Base-by-base conservation (phyloP, 176 grass and related monocot species). In the Elaeis guineensis region DNA sequence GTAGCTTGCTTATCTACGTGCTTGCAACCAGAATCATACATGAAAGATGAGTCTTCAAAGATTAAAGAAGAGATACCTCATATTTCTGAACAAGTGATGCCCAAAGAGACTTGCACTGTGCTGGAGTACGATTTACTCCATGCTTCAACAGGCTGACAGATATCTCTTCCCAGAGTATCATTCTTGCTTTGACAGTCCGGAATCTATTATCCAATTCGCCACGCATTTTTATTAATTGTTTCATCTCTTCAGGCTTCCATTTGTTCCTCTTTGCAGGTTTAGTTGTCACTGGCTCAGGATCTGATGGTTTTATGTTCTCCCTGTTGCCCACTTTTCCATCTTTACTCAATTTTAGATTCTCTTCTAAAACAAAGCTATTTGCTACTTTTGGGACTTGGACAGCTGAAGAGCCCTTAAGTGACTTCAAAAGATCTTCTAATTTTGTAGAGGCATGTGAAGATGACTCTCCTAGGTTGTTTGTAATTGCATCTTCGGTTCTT, bases 21-120 rank as follows among this genome's bases (percentile, higher is more conserved):
- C 50, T 72, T 21, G 35, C 15, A 67, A 19, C 17, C 29, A 39
- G 28, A 16, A 25, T 29, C 21, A 25, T 6, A 22, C 68, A 61
- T 54, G 8, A 51, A 28, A 17, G 1, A 55, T 19, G 4, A 49
- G 16, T 7, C 12, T 20, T 71, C 4, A 0, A 23, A 59, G 16
- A 57, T 57, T 64, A 35, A 64, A 69, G 26, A 53, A 59, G 35
- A 21, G 51, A 19, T 71, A 98, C 93, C 93, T 89, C 87, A 52
- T 98, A 98, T 86, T 89, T 98, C 70, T 92, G 93, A 81, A 92
- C 76, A 53, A 98, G 79, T 16, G 87, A 89, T 75, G 93, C 72
- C 93, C 93, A 98, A 12, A 98, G 51, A 55, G 93, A 98, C 69
- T 92, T 98, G 85, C 93, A 98, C 26, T 98, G 93, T 30, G 81